phyloP scores from a whole-genome alignment of 139 green algal species.

The Chlorella ohadii region DNA sequence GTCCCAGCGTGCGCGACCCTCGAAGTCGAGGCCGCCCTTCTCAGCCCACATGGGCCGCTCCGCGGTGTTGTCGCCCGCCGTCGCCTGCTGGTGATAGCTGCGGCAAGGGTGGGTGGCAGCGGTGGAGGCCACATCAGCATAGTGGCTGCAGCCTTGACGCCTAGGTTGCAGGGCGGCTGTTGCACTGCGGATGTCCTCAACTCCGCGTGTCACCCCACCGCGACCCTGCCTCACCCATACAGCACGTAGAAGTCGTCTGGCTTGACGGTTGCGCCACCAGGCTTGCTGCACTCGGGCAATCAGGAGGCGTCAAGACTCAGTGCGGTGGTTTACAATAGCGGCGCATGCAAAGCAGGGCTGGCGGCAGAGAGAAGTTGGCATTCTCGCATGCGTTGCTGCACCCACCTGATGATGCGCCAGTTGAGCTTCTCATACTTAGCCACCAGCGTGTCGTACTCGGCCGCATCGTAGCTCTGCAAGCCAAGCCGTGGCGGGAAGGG shows the following conservation, averaged over 20 bases:
- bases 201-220: too few species aligned
- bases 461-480: constrained; percentile 68
- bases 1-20: constrained; percentile 86
- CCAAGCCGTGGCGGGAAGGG: neutral
- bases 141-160: too few species aligned
- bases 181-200: too few species aligned
- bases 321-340: too few species aligned
- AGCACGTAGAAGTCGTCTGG: constrained; percentile 85
- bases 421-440: constrained; percentile 85
- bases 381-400: too few species aligned
- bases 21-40: constrained; percentile 94
- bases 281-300: constrained; percentile 62
- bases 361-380: too few species aligned
- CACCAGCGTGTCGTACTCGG: constrained; percentile 71
- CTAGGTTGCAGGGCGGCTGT: too few species aligned
- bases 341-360: too few species aligned
- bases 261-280: constrained; percentile 89
- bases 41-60: constrained; percentile 95
- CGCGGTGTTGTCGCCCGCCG: constrained; percentile 75
- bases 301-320: too few species aligned
- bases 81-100: constrained; percentile 65
- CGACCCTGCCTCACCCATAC: constrained; percentile 75
- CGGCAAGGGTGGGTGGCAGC: too few species aligned
- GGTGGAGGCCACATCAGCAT: too few species aligned
- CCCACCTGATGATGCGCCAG: constrained; percentile 84